Evolutionary conservation across 2,329 filamentous ascomycete genomes (phyloP).

Genomic region (Coniosporium tulheliwenetii): DNA sequence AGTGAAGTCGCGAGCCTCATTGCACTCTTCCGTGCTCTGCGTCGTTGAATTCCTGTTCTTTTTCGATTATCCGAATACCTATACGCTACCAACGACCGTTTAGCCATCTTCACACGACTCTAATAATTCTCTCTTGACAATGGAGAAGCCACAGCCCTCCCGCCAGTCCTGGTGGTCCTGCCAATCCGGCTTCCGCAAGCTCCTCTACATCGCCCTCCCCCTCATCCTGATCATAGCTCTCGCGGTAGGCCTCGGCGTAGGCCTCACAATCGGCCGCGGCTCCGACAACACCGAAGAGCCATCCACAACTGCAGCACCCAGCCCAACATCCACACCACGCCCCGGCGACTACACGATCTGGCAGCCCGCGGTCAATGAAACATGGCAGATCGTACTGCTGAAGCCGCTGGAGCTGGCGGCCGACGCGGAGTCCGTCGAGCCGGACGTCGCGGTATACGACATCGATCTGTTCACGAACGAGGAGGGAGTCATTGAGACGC

Average conservation of each 20-base stretch:
- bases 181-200: neutral
- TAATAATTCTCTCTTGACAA: too few species aligned
- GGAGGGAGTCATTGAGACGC: conserved; percentile 26
- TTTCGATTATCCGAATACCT: too few species aligned
- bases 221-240: conserved; percentile 22
- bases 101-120: too few species aligned
- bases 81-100: too few species aligned
- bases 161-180: neutral
- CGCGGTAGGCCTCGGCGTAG: conserved; percentile 41
- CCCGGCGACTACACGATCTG: conserved; percentile 16
- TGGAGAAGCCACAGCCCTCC: too few species aligned
- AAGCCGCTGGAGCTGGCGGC: conserved; percentile 20
- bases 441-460: conserved; percentile 42
- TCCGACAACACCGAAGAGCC: neutral
- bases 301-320: too few species aligned
- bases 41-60: too few species aligned
- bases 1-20: too few species aligned
- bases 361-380: conserved; percentile 35
- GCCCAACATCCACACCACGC: too few species aligned
- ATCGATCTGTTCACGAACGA: conserved; percentile 43
- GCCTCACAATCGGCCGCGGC: conserved; percentile 20
- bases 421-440: conserved; percentile 22
- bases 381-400: conserved; percentile 48
- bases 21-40: too few species aligned
- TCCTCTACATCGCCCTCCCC: neutral